Evolutionary conservation across 352 stramenopile genomes (phyloP).

Genomic region (Peronospora destructor): DNA sequence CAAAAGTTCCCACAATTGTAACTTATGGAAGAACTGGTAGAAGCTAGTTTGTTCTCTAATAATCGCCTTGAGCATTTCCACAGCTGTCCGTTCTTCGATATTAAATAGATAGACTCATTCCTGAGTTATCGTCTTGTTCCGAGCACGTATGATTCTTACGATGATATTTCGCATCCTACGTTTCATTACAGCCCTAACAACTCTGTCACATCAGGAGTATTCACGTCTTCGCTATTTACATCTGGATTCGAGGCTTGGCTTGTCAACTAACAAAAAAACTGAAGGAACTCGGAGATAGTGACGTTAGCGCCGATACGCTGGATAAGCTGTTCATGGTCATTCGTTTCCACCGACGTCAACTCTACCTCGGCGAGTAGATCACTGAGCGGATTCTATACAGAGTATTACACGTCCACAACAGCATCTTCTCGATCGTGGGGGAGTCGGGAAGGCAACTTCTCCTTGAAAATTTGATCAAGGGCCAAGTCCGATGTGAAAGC

Average conservation of each 20-base stretch:
- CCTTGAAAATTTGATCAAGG: conserved; percentile 68
- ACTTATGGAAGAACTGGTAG: no score
- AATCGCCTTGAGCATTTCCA: no score
- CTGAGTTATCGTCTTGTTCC: conserved; percentile 3
- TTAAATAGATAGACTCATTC: no score
- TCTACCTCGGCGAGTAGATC: conserved; percentile 9
- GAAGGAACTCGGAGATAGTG: no score
- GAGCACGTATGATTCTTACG: conserved; percentile 30
- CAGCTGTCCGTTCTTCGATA: no score
- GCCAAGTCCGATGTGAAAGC: conserved; percentile 33
- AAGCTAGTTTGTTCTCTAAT: no score
- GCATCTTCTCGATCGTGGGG: conserved; percentile 62
- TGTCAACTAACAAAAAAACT: no score
- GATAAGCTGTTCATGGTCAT: no score
- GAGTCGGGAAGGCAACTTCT: conserved; percentile 60
- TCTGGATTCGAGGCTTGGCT: no score
- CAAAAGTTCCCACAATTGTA: no score
- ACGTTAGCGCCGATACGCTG: no score
- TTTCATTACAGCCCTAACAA: neutral
- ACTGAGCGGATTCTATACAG: neutral
- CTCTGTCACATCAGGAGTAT: neutral
- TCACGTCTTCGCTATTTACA: no score
- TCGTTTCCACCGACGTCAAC: conserved; percentile 29
- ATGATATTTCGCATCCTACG: conserved; percentile 27
- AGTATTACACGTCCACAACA: conserved; percentile 54